A percentile compares a stretch with the other conserved stretches of the same genome.
Conservation (phyloP, 495 filamentous ascomycete species). For the Penicillium lividum region DNA sequence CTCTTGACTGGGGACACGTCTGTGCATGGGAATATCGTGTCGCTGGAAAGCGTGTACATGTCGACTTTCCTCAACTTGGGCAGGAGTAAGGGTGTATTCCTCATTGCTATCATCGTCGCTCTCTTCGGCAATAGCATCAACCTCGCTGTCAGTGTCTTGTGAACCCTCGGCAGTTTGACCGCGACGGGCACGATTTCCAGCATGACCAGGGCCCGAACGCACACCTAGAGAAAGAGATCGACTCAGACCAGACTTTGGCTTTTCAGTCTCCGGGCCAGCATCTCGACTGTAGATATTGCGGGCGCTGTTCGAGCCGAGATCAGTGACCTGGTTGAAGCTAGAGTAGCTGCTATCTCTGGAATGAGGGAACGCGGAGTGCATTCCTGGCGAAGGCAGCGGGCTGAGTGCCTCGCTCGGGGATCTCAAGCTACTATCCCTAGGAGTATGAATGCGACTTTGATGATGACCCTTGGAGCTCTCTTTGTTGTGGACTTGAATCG, state of each 20-base stretch:
- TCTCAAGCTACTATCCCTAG: slow-evolving; percentile 37
- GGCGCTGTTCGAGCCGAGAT: slow-evolving; percentile 39
- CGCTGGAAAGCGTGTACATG: slow-evolving; percentile 30
- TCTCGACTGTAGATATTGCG: slow-evolving; percentile 48
- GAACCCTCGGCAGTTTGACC: slow-evolving; percentile 5
- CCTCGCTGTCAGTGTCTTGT: slow-evolving; percentile 16
- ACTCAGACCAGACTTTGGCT: slow-evolving; percentile 39
- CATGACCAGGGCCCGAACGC: slow-evolving; percentile 47
- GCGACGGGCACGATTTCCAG: slow-evolving; percentile 34
- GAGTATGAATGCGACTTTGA: slow-evolving; percentile 26
- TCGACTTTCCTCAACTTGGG: slow-evolving; percentile 41
- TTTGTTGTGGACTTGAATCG: slow-evolving; percentile 49
- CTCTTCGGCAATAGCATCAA: slow-evolving; percentile 36
- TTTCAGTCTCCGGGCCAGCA: slow-evolving; percentile 34
- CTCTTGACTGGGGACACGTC: slow-evolving; percentile 34
- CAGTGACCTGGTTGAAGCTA: slow-evolving; percentile 43
- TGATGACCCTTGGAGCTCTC: slow-evolving; percentile 36
- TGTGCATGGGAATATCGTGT: slow-evolving; percentile 10
- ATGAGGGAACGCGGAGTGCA: slow-evolving; percentile 31
- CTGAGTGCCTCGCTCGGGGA: slow-evolving; percentile 27
- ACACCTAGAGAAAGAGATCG: slow-evolving; percentile 48
- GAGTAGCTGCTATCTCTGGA: slow-evolving; percentile 30
- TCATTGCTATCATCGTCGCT: slow-evolving; percentile 49
- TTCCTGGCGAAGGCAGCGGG: slow-evolving; percentile 45
- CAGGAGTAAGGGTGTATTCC: slow-evolving; percentile 46